Percentiles rank a stretch among this genome's conserved stretches.
Conservation (phyloP, 2,329 filamentous ascomycete species). For the Fusarium sp. region DNA sequence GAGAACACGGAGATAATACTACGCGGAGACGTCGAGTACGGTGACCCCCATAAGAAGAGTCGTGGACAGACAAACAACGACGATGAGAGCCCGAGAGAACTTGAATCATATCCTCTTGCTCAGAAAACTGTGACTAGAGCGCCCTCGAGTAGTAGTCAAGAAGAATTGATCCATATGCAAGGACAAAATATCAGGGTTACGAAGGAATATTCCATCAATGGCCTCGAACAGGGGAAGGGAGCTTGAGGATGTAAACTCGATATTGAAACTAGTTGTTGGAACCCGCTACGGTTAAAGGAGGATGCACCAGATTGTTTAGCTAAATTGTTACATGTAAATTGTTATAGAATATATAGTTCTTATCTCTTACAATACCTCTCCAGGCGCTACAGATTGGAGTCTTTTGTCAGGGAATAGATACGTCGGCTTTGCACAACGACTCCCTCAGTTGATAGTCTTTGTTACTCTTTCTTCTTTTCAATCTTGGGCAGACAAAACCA, state of each 20-base stretch:
- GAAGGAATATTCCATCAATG: neutral
- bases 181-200: neutral
- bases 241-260: too few relatives aligned
- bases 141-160: neutral
- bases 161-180: neutral
- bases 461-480: slow-evolving; percentile 51
- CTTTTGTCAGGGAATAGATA: too few relatives aligned
- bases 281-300: too few relatives aligned
- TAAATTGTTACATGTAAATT: too few relatives aligned
- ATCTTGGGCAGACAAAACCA: slow-evolving; percentile 58
- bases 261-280: too few relatives aligned
- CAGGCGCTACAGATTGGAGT: too few relatives aligned
- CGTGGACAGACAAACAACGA: neutral
- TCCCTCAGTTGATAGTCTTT: neutral
- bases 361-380: too few relatives aligned
- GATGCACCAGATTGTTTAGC: too few relatives aligned
- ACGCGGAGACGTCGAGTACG: neutral
- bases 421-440: too few relatives aligned
- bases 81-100: neutral
- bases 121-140: neutral
- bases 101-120: neutral
- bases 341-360: too few relatives aligned
- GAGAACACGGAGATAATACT: neutral
- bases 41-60: neutral
- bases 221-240: neutral